Percentiles rank a stretch among this genome's conserved stretches.
These are phyloP conservation scores for Irpex sp. DNA, from an alignment of 1,284 basidiomycete species.

Conservation along the genomic window DNA sequence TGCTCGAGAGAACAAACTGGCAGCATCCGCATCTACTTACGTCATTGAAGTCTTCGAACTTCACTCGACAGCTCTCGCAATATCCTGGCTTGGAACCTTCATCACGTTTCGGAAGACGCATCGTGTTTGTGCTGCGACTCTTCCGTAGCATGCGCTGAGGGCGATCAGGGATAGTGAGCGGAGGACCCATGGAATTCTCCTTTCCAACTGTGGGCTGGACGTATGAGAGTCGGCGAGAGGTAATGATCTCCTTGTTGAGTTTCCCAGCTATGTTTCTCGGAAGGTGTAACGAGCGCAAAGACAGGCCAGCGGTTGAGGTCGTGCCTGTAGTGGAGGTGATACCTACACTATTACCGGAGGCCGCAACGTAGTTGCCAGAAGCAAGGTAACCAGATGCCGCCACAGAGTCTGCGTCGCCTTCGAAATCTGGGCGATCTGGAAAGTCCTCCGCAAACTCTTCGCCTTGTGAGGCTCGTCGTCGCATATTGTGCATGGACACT, in stretches of 20 bases:
- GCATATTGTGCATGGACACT: conserved; percentile 76
- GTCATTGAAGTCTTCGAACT: conserved; percentile 86
- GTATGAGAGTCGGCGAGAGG: conserved; percentile 48
- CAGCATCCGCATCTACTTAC: conserved; percentile 42
- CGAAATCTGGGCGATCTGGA: conserved; percentile 39
- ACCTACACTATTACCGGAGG: conserved; percentile 92
- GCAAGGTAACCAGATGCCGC: conserved; percentile 69
- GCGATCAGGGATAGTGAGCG: conserved; percentile 51
- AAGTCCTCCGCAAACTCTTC: conserved; percentile 29
- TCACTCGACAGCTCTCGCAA: conserved; percentile 93
- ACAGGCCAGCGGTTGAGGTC: conserved; percentile 68
- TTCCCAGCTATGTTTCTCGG: conserved; percentile 52
- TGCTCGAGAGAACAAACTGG: not conserved
- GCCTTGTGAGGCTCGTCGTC: conserved; percentile 40
- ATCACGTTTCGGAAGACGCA: conserved; percentile 71
- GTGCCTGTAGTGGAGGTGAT: conserved; percentile 88
- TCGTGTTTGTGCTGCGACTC: conserved; percentile 74
- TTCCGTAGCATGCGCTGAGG: conserved; percentile 53
- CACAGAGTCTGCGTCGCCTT: conserved; percentile 50
- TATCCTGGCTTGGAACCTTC: conserved; percentile 93
- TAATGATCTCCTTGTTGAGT: conserved; percentile 60
- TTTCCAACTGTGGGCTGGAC: conserved; percentile 29
- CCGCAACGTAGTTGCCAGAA: conserved; percentile 73
- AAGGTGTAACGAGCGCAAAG: conserved; percentile 42
- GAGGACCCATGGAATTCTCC: conserved; percentile 61